Conservation (phyloP, 306 rosid species). For the Cucumis melo region DNA sequence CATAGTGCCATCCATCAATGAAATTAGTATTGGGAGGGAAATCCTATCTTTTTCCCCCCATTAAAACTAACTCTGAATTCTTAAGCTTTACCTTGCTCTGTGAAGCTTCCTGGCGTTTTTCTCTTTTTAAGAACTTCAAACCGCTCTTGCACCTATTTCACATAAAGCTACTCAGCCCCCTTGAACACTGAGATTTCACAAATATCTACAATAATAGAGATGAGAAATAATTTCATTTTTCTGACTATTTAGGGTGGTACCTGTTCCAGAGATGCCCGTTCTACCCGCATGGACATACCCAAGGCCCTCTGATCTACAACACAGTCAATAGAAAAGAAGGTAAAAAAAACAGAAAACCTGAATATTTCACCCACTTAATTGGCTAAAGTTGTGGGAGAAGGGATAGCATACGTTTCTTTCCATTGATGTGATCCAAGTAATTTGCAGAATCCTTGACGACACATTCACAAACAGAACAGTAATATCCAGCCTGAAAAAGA, state of each 20-base stretch:
- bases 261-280: constrained; percentile 91
- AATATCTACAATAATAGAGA: background rate
- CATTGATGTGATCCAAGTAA: constrained; percentile 96
- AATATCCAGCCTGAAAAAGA: constrained; percentile 81
- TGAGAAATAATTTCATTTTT: background rate
- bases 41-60: background rate
- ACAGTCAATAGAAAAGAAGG: background rate
- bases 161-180: constrained; percentile 12
- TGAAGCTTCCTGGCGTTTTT: constrained; percentile 60
- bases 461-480: constrained; percentile 89
- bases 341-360: background rate
- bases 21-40: background rate
- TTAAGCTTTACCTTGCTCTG: constrained; percentile 69
- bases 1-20: background rate
- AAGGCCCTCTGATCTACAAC: constrained; percentile 79
- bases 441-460: constrained; percentile 99
- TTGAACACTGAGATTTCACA: background rate
- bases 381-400: background rate
- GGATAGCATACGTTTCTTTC: constrained; percentile 81
- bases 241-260: constrained; percentile 16
- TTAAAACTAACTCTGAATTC: background rate
- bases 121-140: constrained; percentile 82
- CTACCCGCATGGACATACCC: constrained; percentile 99
- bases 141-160: constrained; percentile 77
- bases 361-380: background rate